These are phyloP conservation scores for Penicillium brevicompactum DNA, from an alignment of 2,329 filamentous ascomycete genomes.

Conservation along the genomic window DNA sequence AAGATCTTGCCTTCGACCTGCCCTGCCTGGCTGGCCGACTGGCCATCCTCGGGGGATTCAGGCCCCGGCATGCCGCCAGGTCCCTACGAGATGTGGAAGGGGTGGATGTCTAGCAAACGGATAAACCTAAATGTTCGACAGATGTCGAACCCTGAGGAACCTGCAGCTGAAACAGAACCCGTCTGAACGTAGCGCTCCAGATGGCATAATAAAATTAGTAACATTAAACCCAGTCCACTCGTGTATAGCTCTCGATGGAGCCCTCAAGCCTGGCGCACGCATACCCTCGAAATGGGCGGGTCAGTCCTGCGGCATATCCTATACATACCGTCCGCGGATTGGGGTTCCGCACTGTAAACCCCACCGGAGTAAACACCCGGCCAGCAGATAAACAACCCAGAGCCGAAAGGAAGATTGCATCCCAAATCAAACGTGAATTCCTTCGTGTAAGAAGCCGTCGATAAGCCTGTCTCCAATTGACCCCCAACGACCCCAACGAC, in stretches of 20 bases:
- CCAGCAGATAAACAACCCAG: too few relatives aligned
- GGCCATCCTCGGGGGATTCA: slow-evolving; percentile 61
- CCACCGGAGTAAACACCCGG: too few relatives aligned
- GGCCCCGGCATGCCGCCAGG: slow-evolving; percentile 34
- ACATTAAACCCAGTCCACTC: too few relatives aligned
- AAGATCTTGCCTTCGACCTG: slow-evolving; percentile 81
- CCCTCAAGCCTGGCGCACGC: too few relatives aligned
- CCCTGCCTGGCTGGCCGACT: slow-evolving; percentile 70
- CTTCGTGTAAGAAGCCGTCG: neutral
- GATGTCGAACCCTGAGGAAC: slow-evolving; percentile 62
- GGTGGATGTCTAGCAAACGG: slow-evolving; percentile 86
- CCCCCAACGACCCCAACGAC: slow-evolving; percentile 14
- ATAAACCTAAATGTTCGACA: slow-evolving; percentile 93
- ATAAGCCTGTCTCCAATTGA: slow-evolving; percentile 10
- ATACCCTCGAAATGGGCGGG: too few relatives aligned
- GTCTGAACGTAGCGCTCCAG: neutral
- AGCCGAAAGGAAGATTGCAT: neutral
- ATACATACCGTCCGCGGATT: too few relatives aligned
- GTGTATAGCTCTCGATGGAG: too few relatives aligned
- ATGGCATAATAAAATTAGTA: neutral
- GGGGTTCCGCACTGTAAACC: too few relatives aligned
- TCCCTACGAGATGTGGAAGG: slow-evolving; percentile 68
- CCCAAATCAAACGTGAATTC: neutral
- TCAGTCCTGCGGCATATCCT: too few relatives aligned
- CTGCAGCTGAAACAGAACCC: neutral